Evolutionary conservation across 2,329 filamentous ascomycete species (phyloP).

Genomic region (Talaromyces sp.): DNA sequence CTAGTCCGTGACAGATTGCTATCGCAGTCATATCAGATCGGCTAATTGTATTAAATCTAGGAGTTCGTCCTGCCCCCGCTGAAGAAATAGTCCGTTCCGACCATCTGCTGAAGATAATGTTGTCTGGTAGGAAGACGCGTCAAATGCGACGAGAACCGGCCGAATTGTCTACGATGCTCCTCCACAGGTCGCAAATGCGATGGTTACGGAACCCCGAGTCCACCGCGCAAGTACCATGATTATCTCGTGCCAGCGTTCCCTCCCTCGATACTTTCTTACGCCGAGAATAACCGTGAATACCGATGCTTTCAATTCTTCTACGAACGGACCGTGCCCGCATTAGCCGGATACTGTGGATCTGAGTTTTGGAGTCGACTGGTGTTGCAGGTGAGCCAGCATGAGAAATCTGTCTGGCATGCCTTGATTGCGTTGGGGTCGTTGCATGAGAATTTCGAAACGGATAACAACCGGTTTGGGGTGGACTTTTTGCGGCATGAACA

Average conservation of each 20-base stretch:
- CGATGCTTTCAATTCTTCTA: conserved; percentile 36
- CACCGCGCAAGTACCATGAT: conserved; percentile 13
- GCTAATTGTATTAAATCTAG: background rate
- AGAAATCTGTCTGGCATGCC: conserved; percentile 29
- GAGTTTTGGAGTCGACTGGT: conserved; percentile 30
- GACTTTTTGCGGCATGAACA: background rate
- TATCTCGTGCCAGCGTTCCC: background rate
- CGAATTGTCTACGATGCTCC: conserved; percentile 30
- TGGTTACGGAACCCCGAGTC: conserved; percentile 25
- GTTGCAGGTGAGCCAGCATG: conserved; percentile 28
- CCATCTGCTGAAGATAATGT: background rate
- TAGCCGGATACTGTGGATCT: conserved; percentile 28
- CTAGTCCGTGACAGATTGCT: background rate
- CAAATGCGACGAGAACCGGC: conserved; percentile 36
- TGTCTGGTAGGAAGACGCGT: conserved; percentile 27
- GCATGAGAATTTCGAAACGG: conserved; percentile 27
- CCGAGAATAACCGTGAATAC: conserved; percentile 25
- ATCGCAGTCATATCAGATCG: background rate
- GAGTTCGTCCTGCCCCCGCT: background rate
- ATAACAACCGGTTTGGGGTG: background rate
- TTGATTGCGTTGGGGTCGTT: conserved; percentile 32
- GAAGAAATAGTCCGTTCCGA: too few species aligned
- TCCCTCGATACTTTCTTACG: background rate
- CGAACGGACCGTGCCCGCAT: conserved; percentile 28
- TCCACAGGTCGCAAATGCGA: conserved; percentile 36